These are phyloP conservation scores for Zygoascus hellenicus DNA, from an alignment of 1,139 yeast species.

Conservation along the genomic window DNA sequence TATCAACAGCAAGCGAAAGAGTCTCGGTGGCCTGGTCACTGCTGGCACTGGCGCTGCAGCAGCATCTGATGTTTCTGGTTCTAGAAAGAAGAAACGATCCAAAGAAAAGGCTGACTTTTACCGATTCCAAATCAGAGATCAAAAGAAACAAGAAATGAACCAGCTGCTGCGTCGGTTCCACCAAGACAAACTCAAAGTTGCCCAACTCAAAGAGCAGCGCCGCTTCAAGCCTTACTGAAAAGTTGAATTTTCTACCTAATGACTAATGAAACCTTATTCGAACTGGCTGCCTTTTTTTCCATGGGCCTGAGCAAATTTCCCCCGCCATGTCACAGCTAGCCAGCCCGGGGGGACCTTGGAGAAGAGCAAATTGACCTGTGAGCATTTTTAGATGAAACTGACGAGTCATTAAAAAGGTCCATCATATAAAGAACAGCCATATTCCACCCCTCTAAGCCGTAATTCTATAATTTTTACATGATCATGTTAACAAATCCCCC, in stretches of 20 bases:
- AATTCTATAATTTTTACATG: too few relatives aligned
- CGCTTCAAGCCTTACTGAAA: conserved; percentile 74
- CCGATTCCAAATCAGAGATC: conserved; percentile 91
- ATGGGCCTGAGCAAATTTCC: too few relatives aligned
- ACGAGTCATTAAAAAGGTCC: too few relatives aligned
- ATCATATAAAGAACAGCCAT: too few relatives aligned
- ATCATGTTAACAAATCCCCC: too few relatives aligned
- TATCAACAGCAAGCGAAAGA: conserved; percentile 78
- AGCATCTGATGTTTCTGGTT: conserved; percentile 31
- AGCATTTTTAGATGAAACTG: too few relatives aligned
- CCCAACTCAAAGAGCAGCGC: conserved; percentile 70
- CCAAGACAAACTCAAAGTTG: conserved; percentile 82
- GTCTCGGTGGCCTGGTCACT: conserved; percentile 37
- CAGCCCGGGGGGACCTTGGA: too few relatives aligned
- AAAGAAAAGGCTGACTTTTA: conserved; percentile 90
- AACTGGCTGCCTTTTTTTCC: too few relatives aligned
- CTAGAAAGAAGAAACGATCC: conserved; percentile 53
- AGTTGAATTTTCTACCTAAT: neutral
- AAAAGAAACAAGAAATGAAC: conserved; percentile 88
- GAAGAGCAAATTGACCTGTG: too few relatives aligned
- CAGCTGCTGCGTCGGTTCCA: conserved; percentile 77
- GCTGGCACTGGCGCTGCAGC: conserved; percentile 38
- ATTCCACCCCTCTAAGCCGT: too few relatives aligned
- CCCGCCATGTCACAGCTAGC: too few relatives aligned
- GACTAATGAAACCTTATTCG: too few relatives aligned